These are phyloP conservation scores for Kurtzmaniella quercitrusa DNA, from an alignment of 1,139 yeast species.

Conservation along the genomic window DNA sequence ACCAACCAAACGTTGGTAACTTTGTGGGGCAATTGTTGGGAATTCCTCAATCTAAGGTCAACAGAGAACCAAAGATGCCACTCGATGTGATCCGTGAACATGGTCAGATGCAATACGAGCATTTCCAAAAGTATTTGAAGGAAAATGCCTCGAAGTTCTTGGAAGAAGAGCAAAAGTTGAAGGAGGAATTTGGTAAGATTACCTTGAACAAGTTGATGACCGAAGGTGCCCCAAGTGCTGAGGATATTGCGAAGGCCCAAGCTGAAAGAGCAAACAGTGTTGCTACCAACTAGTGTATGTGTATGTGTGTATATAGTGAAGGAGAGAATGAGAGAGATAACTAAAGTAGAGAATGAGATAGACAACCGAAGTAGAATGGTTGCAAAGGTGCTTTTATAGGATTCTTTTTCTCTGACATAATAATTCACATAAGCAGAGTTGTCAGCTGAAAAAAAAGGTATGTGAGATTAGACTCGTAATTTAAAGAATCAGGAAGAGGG, in stretches of 20 bases:
- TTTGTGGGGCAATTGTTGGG: slow-evolving; percentile 59
- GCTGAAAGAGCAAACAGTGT: slow-evolving; percentile 26
- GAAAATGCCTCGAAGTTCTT: slow-evolving; percentile 88
- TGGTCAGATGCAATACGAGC: slow-evolving; percentile 85
- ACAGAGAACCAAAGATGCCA: slow-evolving; percentile 76
- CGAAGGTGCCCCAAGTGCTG: slow-evolving; percentile 84
- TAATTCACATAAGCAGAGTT: neutral
- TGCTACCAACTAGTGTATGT: neutral
- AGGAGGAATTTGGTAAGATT: slow-evolving; percentile 74
- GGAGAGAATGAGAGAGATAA: neutral
- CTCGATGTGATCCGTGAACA: slow-evolving; percentile 87
- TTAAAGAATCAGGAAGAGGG: too few relatives aligned
- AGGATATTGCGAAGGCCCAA: slow-evolving; percentile 73
- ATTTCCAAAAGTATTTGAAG: slow-evolving; percentile 75
- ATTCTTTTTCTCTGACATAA: too few relatives aligned
- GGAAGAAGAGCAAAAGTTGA: slow-evolving; percentile 74
- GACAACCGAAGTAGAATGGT: neutral
- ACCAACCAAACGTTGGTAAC: slow-evolving; percentile 48
- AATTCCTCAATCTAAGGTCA: slow-evolving; percentile 43
- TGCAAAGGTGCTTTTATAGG: neutral
- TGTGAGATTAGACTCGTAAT: too few relatives aligned
- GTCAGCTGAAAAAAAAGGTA: neutral
- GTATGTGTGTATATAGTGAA: slow-evolving; percentile 3
- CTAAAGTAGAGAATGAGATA: neutral
- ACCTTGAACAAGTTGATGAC: slow-evolving; percentile 80